phyloP scores from a whole-genome alignment of 176 grass and related monocot species.

The Hordeum marinum region DNA sequence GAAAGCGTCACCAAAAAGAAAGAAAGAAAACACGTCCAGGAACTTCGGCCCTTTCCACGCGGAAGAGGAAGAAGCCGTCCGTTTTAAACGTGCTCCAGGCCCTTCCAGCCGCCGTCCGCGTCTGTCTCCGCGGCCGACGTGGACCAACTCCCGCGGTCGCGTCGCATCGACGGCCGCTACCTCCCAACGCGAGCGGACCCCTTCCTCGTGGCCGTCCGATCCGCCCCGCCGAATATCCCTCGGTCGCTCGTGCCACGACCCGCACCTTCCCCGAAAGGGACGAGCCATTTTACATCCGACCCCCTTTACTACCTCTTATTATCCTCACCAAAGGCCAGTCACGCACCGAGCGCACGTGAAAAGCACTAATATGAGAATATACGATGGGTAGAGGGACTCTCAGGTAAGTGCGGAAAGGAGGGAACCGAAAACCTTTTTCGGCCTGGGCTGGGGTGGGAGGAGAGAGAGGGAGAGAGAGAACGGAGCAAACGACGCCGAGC shows the following conservation, averaged over 20 bases:
- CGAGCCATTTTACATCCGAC: accelerated
- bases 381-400: accelerated
- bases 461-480: neutral
- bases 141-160: neutral
- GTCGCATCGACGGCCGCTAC: conserved; percentile 12
- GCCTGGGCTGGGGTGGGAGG: neutral
- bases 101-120: neutral
- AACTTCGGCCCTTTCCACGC: neutral
- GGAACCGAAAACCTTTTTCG: conserved; percentile 1
- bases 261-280: neutral
- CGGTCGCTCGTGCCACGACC: neutral
- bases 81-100: conserved; percentile 25
- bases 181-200: neutral
- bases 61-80: neutral
- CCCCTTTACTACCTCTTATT: accelerated
- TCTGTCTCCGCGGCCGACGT: conserved; percentile 18
- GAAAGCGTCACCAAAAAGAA: too few species aligned
- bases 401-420: neutral
- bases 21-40: too few species aligned
- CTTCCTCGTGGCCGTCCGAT: conserved; percentile 22
- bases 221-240: conserved; percentile 32
- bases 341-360: neutral
- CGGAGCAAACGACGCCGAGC: neutral
- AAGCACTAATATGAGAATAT: neutral
- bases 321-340: accelerated